phyloP scores from a whole-genome alignment of 2,329 filamentous ascomycete species.

The Sphaerulina musiva region DNA sequence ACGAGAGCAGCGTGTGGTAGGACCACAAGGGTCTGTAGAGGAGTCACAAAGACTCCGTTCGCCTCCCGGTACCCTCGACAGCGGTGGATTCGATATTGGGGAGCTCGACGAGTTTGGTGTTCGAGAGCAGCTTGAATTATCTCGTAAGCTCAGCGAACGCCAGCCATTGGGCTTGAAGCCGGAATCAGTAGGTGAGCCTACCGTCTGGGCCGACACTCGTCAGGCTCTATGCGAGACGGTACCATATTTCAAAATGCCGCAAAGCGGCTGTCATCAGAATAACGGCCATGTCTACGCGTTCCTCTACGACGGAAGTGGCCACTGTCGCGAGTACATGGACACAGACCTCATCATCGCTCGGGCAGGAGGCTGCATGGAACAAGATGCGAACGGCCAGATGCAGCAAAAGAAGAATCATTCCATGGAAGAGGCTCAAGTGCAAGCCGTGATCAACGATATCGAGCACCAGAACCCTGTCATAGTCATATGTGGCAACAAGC shows the following conservation, averaged over 20 bases:
- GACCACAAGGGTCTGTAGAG: background rate
- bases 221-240: conserved; percentile 59
- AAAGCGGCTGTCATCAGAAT: conserved; percentile 53
- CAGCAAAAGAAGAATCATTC: conserved; percentile 44
- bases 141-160: conserved; percentile 24
- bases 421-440: conserved; percentile 33
- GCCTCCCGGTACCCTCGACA: background rate
- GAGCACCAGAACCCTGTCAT: conserved; percentile 47
- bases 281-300: conserved; percentile 50
- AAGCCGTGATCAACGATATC: conserved; percentile 44
- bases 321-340: conserved; percentile 51
- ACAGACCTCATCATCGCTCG: conserved; percentile 58
- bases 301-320: conserved; percentile 52
- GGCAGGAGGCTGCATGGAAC: conserved; percentile 50
- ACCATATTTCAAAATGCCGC: conserved; percentile 55
- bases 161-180: conserved; percentile 29
- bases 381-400: conserved; percentile 44
- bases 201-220: conserved; percentile 53
- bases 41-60: background rate
- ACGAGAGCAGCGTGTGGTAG: background rate
- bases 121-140: conserved; percentile 16
- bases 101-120: background rate
- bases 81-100: background rate
- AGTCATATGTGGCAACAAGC: conserved; percentile 46
- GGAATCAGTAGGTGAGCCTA: conserved; percentile 36